These are phyloP conservation scores for Starmerella davenportii DNA, from an alignment of 805 yeast species.

Conservation along the genomic window DNA sequence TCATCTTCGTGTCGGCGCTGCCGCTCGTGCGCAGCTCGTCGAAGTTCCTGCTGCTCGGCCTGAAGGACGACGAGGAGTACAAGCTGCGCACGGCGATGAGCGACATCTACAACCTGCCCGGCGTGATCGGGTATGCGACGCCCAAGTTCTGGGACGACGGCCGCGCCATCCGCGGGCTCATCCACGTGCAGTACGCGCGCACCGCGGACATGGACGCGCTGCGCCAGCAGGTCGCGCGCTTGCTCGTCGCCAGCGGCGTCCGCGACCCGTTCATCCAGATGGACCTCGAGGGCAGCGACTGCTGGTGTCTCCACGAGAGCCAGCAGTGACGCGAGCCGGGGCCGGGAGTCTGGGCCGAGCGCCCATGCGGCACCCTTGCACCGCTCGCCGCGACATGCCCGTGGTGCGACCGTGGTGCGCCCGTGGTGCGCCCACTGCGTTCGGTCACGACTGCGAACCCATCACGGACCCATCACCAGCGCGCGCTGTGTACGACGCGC, in stretches of 20 bases:
- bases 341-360: no score
- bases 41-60: conserved; percentile 44
- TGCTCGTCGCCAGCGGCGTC: conserved; percentile 34
- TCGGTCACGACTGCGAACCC: no score
- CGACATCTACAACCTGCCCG: conserved; percentile 52
- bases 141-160: conserved; percentile 81
- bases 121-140: conserved; percentile 67
- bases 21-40: conserved; percentile 76
- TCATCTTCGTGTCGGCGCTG: conserved; percentile 64
- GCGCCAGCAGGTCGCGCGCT: conserved; percentile 39
- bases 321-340: no score
- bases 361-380: no score
- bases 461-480: no score
- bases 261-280: conserved; percentile 47
- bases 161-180: conserved; percentile 44
- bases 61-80: conserved; percentile 43
- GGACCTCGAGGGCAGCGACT: conserved; percentile 42
- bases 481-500: no score
- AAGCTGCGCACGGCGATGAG: conserved; percentile 44
- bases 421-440: no score
- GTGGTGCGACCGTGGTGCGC: no score
- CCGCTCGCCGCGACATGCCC: no score
- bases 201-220: conserved; percentile 50
- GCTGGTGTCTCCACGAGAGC: conserved; percentile 37
- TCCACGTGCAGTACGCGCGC: conserved; percentile 54